phyloP scores from a whole-genome alignment of 352 stramenopile genomes.

The Pythium scleroteichum region DNA sequence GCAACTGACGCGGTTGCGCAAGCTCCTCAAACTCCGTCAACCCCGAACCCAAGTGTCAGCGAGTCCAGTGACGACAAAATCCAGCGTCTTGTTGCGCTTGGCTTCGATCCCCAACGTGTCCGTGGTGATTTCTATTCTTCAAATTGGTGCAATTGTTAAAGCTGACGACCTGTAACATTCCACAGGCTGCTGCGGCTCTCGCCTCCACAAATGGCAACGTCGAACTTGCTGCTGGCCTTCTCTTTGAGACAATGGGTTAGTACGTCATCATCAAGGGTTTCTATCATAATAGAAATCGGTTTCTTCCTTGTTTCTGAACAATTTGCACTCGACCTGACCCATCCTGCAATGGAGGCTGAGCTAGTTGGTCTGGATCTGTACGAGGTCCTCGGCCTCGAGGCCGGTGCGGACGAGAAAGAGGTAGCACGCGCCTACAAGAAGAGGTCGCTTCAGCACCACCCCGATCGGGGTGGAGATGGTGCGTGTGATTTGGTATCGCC shows the following conservation, averaged over 20 bases:
- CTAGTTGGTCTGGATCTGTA: constrained; percentile 63
- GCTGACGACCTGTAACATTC: constrained; percentile 18
- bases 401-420: constrained; percentile 59
- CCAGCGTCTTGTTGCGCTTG: constrained; percentile 58
- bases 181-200: constrained; percentile 59
- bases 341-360: constrained; percentile 29
- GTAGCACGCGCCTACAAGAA: constrained; percentile 85
- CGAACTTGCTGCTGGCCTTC: constrained; percentile 74
- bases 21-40: constrained; percentile 14
- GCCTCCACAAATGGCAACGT: constrained; percentile 77
- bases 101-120: constrained; percentile 65
- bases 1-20: neutral
- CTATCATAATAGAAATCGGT: constrained; percentile 19
- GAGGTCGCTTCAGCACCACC: constrained; percentile 76
- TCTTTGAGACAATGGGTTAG: constrained; percentile 57
- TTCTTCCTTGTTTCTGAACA: constrained; percentile 13
- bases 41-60: constrained; percentile 11
- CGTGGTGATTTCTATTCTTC: constrained; percentile 5
- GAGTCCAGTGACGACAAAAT: constrained; percentile 55
- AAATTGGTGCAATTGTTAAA: neutral
- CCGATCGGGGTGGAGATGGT: constrained; percentile 82
- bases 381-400: constrained; percentile 72
- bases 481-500: constrained; percentile 6
- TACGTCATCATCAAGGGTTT: no score
- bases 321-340: neutral